These are phyloP conservation scores for Myxozyma sirexii DNA, from an alignment of 805 yeast species.

Conservation along the genomic window DNA sequence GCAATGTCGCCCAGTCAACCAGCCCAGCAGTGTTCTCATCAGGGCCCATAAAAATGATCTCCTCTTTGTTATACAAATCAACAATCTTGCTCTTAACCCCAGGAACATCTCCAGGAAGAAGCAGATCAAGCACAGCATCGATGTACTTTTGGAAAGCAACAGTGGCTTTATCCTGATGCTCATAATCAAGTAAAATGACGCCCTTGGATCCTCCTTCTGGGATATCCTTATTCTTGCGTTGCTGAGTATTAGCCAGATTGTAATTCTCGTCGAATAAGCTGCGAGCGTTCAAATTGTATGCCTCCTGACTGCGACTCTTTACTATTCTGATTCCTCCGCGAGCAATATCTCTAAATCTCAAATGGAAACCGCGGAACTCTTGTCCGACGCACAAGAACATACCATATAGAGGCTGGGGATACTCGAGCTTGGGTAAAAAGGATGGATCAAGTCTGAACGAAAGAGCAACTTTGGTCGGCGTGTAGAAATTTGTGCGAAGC, in stretches of 20 bases:
- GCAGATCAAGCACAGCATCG: constrained; percentile 84
- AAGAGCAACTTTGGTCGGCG: constrained; percentile 91
- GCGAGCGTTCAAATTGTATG: constrained; percentile 80
- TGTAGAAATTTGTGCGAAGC: constrained; percentile 90
- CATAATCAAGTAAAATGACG: constrained; percentile 74
- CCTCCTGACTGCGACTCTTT: constrained; percentile 80
- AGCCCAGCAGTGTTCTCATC: constrained; percentile 97
- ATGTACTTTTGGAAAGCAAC: constrained; percentile 90
- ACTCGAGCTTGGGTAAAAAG: constrained; percentile 81
- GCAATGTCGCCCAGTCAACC: constrained; percentile 96
- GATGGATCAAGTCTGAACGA: constrained; percentile 88
- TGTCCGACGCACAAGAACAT: constrained; percentile 95
- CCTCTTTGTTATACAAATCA: constrained; percentile 80
- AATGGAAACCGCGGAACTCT: constrained; percentile 96
- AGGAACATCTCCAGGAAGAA: constrained; percentile 69
- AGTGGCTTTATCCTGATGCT: constrained; percentile 76
- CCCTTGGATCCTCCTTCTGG: constrained; percentile 99
- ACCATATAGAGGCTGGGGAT: constrained; percentile 91
- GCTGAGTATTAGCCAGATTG: constrained; percentile 94
- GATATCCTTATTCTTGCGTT: constrained; percentile 94
- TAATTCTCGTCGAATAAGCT: constrained; percentile 95
- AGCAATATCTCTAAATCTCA: constrained; percentile 94
- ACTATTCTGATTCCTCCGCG: constrained; percentile 98
- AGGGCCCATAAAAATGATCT: constrained; percentile 96
- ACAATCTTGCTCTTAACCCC: constrained; percentile 82